Base-by-base conservation (phyloP, 805 yeast genomes). In the Debaryomyces tyrocola region DNA sequence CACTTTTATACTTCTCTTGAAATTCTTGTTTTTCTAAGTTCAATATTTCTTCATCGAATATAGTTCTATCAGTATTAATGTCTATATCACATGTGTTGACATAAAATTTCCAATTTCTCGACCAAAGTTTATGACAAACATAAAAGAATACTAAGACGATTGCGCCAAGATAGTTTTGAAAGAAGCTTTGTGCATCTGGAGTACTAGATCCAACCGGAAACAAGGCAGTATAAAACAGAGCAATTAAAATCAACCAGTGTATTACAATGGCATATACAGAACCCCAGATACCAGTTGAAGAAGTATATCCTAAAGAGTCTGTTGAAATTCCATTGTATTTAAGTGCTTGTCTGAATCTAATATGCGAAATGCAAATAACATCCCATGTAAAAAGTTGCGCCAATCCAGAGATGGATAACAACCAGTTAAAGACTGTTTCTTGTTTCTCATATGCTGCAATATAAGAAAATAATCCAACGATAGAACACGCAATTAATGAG, bases 181-280 rank as follows among this genome's bases (percentile, higher is more conserved):
- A 68, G 45, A 68, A 68, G 45, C 55, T 54, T n/a, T 46, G 40
- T 10, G 59, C 70, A 43, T 55, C 48, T n/a, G 67, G 63, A 28
- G 49, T 59, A 15, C 57, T 53, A 9, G 55, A 55, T 4, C 63
- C 70, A 46, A 63, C 50, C 6, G 77, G 77, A 61, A 51, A 72
- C 45, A 72, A 66, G 5, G 76, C 73, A 39, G 71, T 70, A 74
- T 74, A 72, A 54, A 72, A 72, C 54, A 70, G 76, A 17, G 71
- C 74, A 44, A 72, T 56, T 52, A 72, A 60, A 43, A 72, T 63
- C 41, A 72, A 60, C 8, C 52, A 37, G 51, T 62, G 64, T 56
- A 64, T 60, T 3, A 54, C 46, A 43, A 66, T 55, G 10, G 71
- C 67, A 42, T 66, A 69, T 43, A 54, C 57, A 6, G 76, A 70